These are phyloP conservation scores for Gypsophila paniculata DNA, from an alignment of 179 eudicot species.

Conservation along the genomic window DNA sequence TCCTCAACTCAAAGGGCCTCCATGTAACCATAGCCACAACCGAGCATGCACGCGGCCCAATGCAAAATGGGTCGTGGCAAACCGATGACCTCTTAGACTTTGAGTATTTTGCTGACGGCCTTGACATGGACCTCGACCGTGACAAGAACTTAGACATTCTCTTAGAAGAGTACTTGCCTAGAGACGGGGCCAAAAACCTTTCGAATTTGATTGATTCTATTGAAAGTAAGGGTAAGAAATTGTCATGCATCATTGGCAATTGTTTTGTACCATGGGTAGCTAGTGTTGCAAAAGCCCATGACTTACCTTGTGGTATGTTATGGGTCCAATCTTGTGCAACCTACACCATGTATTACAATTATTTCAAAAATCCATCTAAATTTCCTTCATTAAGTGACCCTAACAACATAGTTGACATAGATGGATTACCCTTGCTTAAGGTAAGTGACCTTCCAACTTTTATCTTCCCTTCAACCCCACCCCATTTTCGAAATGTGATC, in stretches of 20 bases:
- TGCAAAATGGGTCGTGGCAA: constrained; percentile 2
- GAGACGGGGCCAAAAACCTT: constrained; percentile 23
- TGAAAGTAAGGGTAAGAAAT: constrained; percentile 20
- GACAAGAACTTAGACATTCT: constrained; percentile 21
- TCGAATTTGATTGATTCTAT: constrained; percentile 21
- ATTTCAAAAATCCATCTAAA: not conserved
- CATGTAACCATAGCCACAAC: constrained; percentile 32
- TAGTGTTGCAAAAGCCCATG: constrained; percentile 24
- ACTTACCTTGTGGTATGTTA: constrained; percentile 31
- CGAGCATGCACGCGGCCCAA: constrained; percentile 16
- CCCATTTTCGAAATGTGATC: constrained; percentile 25
- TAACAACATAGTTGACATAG: constrained; percentile 12
- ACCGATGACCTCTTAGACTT: constrained; percentile 16
- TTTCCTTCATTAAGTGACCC: constrained; percentile 22
- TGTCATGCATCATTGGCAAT: constrained; percentile 28
- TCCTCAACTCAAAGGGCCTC: constrained; percentile 22
- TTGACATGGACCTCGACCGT: constrained; percentile 22
- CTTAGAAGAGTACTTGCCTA: constrained; percentile 25
- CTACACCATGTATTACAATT: constrained; percentile 26
- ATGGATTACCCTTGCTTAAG: constrained; percentile 24
- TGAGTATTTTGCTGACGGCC: constrained; percentile 32
- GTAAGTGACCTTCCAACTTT: constrained; percentile 30
- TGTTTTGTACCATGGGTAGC: constrained; percentile 35
- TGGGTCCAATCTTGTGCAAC: constrained; percentile 35
- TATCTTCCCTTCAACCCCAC: constrained; percentile 26